Percentiles rank a stretch among this genome's conserved stretches.
These are phyloP conservation scores for Anisodus tanguticus DNA, from an alignment of 257 asterid species.

Conservation along the genomic window DNA sequence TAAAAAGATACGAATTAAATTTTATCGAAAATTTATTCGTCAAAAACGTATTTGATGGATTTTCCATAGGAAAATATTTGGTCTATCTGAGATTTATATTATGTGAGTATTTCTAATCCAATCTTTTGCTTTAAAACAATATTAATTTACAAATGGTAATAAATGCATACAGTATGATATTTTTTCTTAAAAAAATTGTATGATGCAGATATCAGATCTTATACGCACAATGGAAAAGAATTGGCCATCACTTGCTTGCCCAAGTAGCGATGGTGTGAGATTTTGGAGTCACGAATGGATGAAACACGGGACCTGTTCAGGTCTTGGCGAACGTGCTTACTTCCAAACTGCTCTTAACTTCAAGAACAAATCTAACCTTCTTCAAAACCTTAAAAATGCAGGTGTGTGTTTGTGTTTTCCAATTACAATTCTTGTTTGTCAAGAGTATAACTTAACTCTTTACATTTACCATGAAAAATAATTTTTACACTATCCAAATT, in stretches of 20 bases:
- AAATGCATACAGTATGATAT: no score
- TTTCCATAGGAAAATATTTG: no score
- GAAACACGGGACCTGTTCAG: constrained; percentile 82
- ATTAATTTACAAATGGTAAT: no score
- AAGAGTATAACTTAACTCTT: background rate
- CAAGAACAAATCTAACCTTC: constrained; percentile 61
- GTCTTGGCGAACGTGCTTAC: constrained; percentile 53
- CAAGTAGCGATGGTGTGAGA: constrained; percentile 56
- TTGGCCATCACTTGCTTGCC: constrained; percentile 89
- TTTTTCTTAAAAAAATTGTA: background rate
- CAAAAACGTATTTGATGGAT: no score
- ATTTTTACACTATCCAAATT: no score
- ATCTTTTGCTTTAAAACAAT: no score
- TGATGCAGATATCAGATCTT: constrained; percentile 60
- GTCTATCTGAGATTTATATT: no score
- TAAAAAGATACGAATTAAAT: no score
- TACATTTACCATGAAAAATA: background rate
- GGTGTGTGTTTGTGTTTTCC: constrained; percentile 38
- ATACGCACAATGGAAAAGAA: constrained; percentile 56
- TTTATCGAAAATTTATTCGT: no score
- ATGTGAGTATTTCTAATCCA: no score
- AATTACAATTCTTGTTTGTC: background rate
- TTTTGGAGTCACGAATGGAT: constrained; percentile 90
- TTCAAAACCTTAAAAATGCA: constrained; percentile 54
- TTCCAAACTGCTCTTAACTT: constrained; percentile 64